Evolutionary conservation across 1,284 basidiomycete species (phyloP).

Genomic region (Ustilago nuda): DNA sequence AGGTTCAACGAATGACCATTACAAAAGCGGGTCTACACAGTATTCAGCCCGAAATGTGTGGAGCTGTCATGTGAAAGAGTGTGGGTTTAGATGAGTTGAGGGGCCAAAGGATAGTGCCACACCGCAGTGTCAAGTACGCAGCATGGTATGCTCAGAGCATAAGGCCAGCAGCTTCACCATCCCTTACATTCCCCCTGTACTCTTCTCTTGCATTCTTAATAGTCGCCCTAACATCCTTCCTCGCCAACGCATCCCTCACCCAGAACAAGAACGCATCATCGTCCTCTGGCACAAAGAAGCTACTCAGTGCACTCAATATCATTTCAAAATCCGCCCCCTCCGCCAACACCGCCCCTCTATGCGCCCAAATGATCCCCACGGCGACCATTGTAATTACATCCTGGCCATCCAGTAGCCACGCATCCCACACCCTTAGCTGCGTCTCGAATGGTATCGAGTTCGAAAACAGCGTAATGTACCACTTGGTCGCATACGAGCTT

Average conservation of each 20-base stretch:
- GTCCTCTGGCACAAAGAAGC: slow-evolving; percentile 59
- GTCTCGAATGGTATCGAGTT: slow-evolving; percentile 96
- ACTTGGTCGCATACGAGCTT: slow-evolving; percentile 95
- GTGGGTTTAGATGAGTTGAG: neutral
- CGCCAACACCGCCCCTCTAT: slow-evolving; percentile 69
- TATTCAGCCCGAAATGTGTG: neutral
- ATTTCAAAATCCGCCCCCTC: slow-evolving; percentile 50
- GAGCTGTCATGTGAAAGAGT: neutral
- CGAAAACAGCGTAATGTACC: slow-evolving; percentile 93
- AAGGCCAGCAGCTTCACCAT: slow-evolving; percentile 20
- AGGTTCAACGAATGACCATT: neutral
- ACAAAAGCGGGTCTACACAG: neutral
- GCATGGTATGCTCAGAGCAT: slow-evolving; percentile 17
- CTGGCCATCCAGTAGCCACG: slow-evolving; percentile 86
- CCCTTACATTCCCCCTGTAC: slow-evolving; percentile 23
- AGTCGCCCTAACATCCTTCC: slow-evolving; percentile 27
- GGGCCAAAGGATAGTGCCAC: too few relatives aligned
- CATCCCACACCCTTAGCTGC: slow-evolving; percentile 94
- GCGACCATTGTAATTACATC: slow-evolving; percentile 88
- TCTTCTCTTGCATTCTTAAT: slow-evolving; percentile 33
- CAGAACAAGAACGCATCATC: slow-evolving; percentile 64
- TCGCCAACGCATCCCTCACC: slow-evolving; percentile 45
- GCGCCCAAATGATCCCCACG: slow-evolving; percentile 88
- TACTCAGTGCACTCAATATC: slow-evolving; percentile 52
- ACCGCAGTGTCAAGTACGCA: too few relatives aligned